Evolutionary conservation across 495 filamentous ascomycete genomes (phyloP).

Genomic region (Penicillium waksmanii): DNA sequence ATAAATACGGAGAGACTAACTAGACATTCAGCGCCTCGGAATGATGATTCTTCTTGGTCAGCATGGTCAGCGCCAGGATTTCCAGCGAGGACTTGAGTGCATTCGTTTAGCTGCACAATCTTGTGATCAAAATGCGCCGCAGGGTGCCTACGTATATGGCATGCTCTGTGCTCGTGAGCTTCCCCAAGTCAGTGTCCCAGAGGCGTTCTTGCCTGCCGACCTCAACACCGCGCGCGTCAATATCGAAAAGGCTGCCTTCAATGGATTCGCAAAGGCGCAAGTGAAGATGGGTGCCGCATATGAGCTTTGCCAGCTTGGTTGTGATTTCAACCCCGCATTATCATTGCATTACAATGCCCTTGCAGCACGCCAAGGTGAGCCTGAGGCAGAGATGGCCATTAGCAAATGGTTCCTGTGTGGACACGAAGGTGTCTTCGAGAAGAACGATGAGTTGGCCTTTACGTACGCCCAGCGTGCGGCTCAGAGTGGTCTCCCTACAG

Average conservation of each 20-base stretch:
- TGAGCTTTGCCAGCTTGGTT: slow-evolving; percentile 89
- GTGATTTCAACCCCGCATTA: slow-evolving; percentile 90
- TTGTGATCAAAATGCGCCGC: slow-evolving; percentile 95
- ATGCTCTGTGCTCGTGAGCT: slow-evolving; percentile 92
- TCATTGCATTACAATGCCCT: slow-evolving; percentile 96
- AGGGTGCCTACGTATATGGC: slow-evolving; percentile 93
- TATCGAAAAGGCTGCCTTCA: slow-evolving; percentile 95
- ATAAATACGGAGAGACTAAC: not conserved
- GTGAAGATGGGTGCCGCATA: slow-evolving; percentile 97
- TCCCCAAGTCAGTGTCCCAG: slow-evolving; percentile 82
- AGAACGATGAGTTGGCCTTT: slow-evolving; percentile 93
- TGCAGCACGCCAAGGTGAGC: slow-evolving; percentile 83
- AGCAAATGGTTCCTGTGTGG: slow-evolving; percentile 99
- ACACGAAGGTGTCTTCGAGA: slow-evolving; percentile 85
- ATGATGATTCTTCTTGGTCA: slow-evolving; percentile 98
- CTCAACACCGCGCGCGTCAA: slow-evolving; percentile 76
- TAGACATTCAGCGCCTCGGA: slow-evolving; percentile 65
- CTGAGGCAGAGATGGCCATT: slow-evolving; percentile 93
- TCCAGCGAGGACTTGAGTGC: slow-evolving; percentile 73
- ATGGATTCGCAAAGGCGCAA: slow-evolving; percentile 96
- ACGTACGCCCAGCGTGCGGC: slow-evolving; percentile 89
- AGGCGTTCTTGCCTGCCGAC: slow-evolving; percentile 72
- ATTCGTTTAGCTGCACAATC: slow-evolving; percentile 81
- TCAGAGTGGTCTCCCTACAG: slow-evolving; percentile 76
- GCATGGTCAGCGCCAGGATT: slow-evolving; percentile 85